phyloP scores from a whole-genome alignment of 768 basidiomycete species.

The Boletellus sp. region DNA sequence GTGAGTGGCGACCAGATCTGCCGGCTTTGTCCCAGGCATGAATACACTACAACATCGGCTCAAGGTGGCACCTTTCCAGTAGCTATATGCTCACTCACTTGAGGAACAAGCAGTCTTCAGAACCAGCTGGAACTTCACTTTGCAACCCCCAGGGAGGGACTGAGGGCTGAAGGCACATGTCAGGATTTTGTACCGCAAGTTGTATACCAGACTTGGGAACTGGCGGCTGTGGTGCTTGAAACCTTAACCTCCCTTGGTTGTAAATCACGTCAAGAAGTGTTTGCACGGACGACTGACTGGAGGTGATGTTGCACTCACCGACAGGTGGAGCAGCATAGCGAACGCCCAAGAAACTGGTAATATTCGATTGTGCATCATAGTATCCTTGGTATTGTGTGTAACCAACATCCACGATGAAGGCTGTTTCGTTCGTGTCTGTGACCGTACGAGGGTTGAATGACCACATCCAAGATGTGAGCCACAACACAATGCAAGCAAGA shows the following conservation, averaged over 20 bases:
- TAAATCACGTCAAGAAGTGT: background rate
- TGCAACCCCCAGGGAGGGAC: no score
- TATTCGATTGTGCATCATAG: constrained; percentile 18
- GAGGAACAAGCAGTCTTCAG: constrained; percentile 37
- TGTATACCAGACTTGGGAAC: constrained; percentile 15
- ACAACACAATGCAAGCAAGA: background rate
- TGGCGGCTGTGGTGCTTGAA: constrained; percentile 29
- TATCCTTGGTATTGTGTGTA: constrained; percentile 31
- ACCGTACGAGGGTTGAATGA: background rate
- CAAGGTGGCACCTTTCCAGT: no score
- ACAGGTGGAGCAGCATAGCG: constrained; percentile 50
- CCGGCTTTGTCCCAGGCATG: constrained; percentile 5
- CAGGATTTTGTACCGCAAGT: constrained; percentile 23
- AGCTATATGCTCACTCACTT: no score
- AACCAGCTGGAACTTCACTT: constrained; percentile 1
- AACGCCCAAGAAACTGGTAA: constrained; percentile 25
- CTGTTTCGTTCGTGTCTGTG: background rate
- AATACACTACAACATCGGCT: constrained; percentile 7
- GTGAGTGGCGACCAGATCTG: background rate
- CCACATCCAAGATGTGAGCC: background rate
- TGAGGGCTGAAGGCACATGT: constrained; percentile 21
- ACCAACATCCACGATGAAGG: constrained; percentile 25
- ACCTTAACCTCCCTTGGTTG: constrained; percentile 21
- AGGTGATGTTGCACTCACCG: constrained; percentile 25
- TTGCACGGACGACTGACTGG: no score